A percentile compares a stretch with the other conserved stretches of the same genome.
These are phyloP conservation scores for Porphyrellus cyaneotinctus DNA, from an alignment of 768 basidiomycete genomes.

Conservation along the genomic window DNA sequence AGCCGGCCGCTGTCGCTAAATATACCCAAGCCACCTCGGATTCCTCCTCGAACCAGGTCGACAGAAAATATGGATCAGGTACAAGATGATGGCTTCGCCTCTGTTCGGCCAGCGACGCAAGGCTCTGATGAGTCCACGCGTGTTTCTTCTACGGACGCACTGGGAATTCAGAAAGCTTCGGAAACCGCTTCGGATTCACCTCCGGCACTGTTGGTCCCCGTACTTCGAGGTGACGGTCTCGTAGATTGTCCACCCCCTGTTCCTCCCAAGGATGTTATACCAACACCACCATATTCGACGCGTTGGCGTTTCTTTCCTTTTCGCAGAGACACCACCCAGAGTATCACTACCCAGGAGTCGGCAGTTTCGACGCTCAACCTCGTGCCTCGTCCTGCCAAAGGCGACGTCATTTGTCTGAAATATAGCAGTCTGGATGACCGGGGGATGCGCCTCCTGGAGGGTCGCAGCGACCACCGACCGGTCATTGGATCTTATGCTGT, in stretches of 20 bases:
- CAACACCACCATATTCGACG: slow-evolving; percentile 25
- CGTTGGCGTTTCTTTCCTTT: slow-evolving; percentile 54
- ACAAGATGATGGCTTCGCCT: background rate
- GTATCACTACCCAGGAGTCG: slow-evolving; percentile 25
- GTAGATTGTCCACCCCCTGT: slow-evolving; percentile 27
- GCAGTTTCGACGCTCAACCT: slow-evolving; percentile 16
- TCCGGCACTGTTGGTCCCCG: slow-evolving; percentile 11
- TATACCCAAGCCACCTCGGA: slow-evolving; percentile 19
- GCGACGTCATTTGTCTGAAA: slow-evolving; percentile 67
- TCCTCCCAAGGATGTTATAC: slow-evolving; percentile 27
- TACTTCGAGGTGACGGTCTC: slow-evolving; percentile 10
- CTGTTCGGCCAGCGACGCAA: slow-evolving; percentile 10
- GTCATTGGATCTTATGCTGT: slow-evolving; percentile 78
- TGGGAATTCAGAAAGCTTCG: slow-evolving; percentile 2
- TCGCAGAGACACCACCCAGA: slow-evolving; percentile 36
- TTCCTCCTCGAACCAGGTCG: slow-evolving; percentile 22
- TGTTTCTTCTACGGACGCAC: slow-evolving; percentile 14
- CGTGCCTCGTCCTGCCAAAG: slow-evolving; percentile 41
- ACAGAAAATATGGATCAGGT: slow-evolving; percentile 24
- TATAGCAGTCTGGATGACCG: slow-evolving; percentile 75
- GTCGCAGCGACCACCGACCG: slow-evolving; percentile 79
- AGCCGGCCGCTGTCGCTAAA: slow-evolving; percentile 20
- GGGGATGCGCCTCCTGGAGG: slow-evolving; percentile 71
- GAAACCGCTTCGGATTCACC: slow-evolving; percentile 10
- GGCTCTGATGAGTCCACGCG: slow-evolving; percentile 12